phyloP scores from a whole-genome alignment of 1,284 basidiomycete genomes.

The Fistulinella cinereoalba region DNA sequence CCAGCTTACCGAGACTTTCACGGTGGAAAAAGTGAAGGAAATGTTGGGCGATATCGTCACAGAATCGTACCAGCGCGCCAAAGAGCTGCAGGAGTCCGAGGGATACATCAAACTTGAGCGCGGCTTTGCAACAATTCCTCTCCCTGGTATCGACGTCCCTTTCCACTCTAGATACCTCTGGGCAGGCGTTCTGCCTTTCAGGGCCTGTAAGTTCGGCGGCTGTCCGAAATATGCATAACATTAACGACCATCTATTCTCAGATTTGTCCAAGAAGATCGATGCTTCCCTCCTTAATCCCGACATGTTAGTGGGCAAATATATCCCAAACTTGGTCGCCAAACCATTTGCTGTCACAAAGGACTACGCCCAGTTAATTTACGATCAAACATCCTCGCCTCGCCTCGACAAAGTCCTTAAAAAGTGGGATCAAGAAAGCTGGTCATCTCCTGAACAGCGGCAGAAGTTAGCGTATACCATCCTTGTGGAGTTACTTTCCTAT shows the following conservation, averaged over 20 bases:
- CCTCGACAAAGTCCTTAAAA: constrained; percentile 88
- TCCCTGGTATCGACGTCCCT: constrained; percentile 97
- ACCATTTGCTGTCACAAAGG: constrained; percentile 88
- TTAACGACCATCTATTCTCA: constrained; percentile 34
- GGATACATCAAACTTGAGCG: constrained; percentile 95
- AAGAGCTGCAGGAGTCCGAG: constrained; percentile 76
- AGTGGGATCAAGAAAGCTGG: constrained; percentile 95
- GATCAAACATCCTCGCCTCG: constrained; percentile 93
- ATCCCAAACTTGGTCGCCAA: constrained; percentile 96
- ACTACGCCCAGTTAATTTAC: constrained; percentile 93
- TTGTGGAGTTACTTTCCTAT: constrained; percentile 95
- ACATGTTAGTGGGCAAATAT: constrained; percentile 91
- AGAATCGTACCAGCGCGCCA: constrained; percentile 75
- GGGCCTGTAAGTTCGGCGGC: constrained; percentile 63
- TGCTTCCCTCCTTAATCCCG: constrained; percentile 84
- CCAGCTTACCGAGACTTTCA: constrained; percentile 81
- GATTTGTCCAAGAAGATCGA: constrained; percentile 99
- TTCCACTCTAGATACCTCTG: constrained; percentile 99
- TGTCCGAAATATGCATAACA: constrained; percentile 7
- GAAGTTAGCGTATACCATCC: constrained; percentile 90
- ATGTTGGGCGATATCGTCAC: constrained; percentile 91
- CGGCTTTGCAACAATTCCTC: constrained; percentile 93
- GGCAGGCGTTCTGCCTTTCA: constrained; percentile 98
- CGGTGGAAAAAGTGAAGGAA: constrained; percentile 86
- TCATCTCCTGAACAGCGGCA: constrained; percentile 78